A percentile compares a stretch with the other conserved stretches of the same genome.
These are phyloP conservation scores for Pseudogymnoascus sp. DNA, from an alignment of 2,329 filamentous ascomycete species.

Conservation along the genomic window DNA sequence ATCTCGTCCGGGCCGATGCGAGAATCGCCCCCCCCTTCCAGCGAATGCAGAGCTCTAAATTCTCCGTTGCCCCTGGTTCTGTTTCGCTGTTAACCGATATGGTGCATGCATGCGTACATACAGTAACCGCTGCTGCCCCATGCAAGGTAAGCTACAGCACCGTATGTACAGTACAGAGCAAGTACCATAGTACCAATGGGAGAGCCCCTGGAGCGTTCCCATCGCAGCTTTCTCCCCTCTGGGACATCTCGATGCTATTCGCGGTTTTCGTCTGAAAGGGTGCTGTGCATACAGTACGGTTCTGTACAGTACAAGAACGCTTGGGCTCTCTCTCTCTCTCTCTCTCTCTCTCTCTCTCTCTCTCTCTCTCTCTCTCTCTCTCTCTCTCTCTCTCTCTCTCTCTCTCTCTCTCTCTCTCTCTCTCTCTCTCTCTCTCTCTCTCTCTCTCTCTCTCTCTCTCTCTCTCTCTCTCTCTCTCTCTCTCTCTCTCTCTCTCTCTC, in stretches of 20 bases:
- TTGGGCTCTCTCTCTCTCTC: no score
- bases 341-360: no score
- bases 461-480: no score
- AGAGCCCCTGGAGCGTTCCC: background rate
- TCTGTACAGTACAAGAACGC: no score
- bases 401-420: no score
- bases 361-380: no score
- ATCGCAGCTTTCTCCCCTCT: background rate
- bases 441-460: no score
- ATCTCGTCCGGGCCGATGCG: constrained; percentile 8
- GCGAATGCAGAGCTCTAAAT: constrained; percentile 1
- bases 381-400: no score
- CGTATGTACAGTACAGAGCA: no score
- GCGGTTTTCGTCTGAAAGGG: background rate
- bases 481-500: no score
- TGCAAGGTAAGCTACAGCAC: background rate
- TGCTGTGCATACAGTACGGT: no score
- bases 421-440: no score
- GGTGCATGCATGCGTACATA: background rate
- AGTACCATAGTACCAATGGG: background rate
- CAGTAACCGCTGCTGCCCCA: background rate
- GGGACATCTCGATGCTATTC: background rate
- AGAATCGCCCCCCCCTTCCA: background rate
- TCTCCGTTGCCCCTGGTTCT: constrained; percentile 7
- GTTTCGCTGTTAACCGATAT: constrained; percentile 4